Conservation (phyloP, 2,329 filamentous ascomycete genomes). For the Aureobasidium uvarum region DNA sequence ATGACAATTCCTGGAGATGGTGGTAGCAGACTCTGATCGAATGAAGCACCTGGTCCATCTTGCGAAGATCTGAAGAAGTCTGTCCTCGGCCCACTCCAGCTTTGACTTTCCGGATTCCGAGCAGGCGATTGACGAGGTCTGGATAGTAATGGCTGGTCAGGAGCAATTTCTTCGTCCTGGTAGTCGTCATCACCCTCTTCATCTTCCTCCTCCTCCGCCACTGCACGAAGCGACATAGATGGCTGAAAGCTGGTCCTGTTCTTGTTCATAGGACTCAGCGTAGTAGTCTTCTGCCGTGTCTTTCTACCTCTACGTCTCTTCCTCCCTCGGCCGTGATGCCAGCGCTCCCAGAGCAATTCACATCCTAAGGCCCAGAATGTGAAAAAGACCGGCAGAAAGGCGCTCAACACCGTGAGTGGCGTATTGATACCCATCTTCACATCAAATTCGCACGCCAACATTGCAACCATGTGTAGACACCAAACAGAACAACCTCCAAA, state of each 20-base stretch:
- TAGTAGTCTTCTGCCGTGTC: not conserved
- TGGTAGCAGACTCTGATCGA: not conserved
- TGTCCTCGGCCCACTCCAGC: constrained; percentile 2
- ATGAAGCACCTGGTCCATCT: constrained; percentile 6
- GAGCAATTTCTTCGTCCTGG: constrained; percentile 10
- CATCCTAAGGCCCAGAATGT: constrained; percentile 31
- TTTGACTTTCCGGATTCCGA: constrained; percentile 1
- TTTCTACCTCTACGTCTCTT: constrained; percentile 17
- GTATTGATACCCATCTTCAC: constrained; percentile 36
- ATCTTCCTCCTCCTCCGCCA: constrained; percentile 12
- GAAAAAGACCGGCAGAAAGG: constrained; percentile 29
- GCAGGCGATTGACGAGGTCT: not conserved
- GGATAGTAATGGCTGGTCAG: constrained; percentile 8
- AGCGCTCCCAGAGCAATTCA: constrained; percentile 36
- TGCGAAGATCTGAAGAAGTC: constrained; percentile 5
- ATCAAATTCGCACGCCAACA: constrained; percentile 39
- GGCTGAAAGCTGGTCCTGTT: not conserved
- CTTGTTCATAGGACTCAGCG: constrained; percentile 10
- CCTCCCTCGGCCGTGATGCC: constrained; percentile 26
- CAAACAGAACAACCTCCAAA: constrained; percentile 40
- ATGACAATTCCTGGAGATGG: not conserved
- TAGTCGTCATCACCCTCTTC: not conserved
- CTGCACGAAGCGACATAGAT: constrained; percentile 1
- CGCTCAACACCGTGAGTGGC: constrained; percentile 33
- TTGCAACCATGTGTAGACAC: constrained; percentile 39